Evolutionary conservation across 2,329 filamentous ascomycete species (phyloP).

Genomic region (Fusarium sp.): DNA sequence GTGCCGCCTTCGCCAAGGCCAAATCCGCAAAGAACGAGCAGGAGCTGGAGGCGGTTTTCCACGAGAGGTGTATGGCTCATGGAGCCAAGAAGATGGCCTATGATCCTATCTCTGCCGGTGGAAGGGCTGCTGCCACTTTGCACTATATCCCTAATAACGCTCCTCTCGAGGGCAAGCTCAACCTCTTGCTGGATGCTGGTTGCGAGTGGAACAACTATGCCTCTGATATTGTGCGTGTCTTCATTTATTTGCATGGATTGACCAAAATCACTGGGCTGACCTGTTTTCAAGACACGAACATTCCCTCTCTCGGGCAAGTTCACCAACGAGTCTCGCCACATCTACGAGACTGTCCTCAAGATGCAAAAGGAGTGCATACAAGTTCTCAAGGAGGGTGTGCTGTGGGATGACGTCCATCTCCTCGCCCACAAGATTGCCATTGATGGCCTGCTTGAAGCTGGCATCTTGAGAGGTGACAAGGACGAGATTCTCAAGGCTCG

Average conservation of each 20-base stretch:
- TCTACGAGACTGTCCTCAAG: conserved; percentile 83
- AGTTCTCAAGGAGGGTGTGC: conserved; percentile 75
- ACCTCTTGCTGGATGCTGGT: conserved; percentile 86
- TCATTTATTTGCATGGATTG: neutral
- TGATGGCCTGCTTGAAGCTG: conserved; percentile 77
- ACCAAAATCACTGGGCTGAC: conserved; percentile 9
- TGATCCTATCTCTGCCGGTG: conserved; percentile 83
- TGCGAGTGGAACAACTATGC: conserved; percentile 79
- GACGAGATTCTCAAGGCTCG: conserved; percentile 79
- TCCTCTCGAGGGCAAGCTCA: conserved; percentile 73
- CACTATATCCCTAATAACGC: conserved; percentile 87
- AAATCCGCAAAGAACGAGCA: conserved; percentile 76
- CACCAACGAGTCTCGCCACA: conserved; percentile 72
- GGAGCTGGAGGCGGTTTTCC: conserved; percentile 83
- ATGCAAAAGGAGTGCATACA: conserved; percentile 86
- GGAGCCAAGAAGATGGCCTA: conserved; percentile 88
- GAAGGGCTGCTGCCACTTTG: conserved; percentile 81
- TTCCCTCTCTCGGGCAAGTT: conserved; percentile 83
- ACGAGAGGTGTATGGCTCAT: conserved; percentile 77
- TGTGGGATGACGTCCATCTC: conserved; percentile 84
- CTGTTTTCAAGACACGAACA: conserved; percentile 71
- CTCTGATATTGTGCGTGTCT: conserved; percentile 67
- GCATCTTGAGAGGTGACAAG: conserved; percentile 73
- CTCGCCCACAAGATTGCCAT: conserved; percentile 85
- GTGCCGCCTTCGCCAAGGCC: conserved; percentile 67